Base-by-base conservation (phyloP, 2,329 filamentous ascomycete genomes). In the Thelonectria blattea region DNA sequence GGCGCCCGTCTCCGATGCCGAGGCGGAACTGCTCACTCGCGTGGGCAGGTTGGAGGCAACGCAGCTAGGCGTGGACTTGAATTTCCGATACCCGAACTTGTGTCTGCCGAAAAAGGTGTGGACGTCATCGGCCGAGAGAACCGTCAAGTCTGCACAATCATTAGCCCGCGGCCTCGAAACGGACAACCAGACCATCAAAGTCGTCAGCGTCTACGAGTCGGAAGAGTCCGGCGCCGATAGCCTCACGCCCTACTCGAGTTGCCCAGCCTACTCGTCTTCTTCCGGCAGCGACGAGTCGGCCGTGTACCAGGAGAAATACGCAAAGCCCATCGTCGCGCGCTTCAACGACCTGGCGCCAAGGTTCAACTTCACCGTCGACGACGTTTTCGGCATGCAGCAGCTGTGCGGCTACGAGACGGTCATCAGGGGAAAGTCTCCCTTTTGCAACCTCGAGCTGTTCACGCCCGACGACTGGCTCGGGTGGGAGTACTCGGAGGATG, bases 381-480 rank as follows among this genome's bases (percentile, higher is more conserved):
- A 91, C 66, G 79, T 91, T 14, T 84, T 87, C 54, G 88, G 83
- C 37, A 87, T 89, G 83, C 86, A 88, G 76, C 80, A 88, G 74
- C 74, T 89, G 3, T 89, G 87, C 68, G 86, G 86, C 1, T 89
- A 89, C 69, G 87, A 89, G 72, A 84, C 83, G 0, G 86, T 88
- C 17, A 88, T 88, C 61, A 81, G 81, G 1, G 87, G 87, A 2
- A 82, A 79, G 47, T 88, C 86, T 0, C 81, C 82, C 0, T 88
- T 89, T 72, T 89, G 87, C 74, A 80, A 84, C 54, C 77, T 85
- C 0, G 78, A 82, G 15, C 78, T 88, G 12, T 89, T 89, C 69
- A 78, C 80, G 1, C 80, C 85, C 0, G 81, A 86, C 64, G 86
- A 89, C 62, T 89, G 86, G 87, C 82, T 89, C n/a, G 78, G 78